A percentile compares a stretch with the other conserved stretches of the same genome.
These are phyloP conservation scores for Zasmidium citrigriseum DNA, from an alignment of 2,329 filamentous ascomycete genomes.

Conservation along the genomic window DNA sequence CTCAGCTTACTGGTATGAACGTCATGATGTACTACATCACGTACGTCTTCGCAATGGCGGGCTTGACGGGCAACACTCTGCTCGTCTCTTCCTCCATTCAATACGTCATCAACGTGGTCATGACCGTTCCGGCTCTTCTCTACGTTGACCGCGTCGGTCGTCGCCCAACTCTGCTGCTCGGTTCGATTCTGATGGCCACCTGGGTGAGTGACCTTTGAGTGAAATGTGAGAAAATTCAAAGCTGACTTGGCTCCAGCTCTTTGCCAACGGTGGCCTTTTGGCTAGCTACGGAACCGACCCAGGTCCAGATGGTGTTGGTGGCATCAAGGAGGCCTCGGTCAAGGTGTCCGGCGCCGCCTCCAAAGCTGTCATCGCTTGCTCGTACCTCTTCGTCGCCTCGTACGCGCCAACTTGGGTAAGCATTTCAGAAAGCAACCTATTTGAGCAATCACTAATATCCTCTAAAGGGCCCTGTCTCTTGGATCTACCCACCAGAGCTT, in stretches of 20 bases:
- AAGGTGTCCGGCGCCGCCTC: constrained; percentile 42
- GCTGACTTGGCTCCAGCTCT: constrained; percentile 40
- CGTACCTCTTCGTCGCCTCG: constrained; percentile 71
- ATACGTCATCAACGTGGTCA: constrained; percentile 75
- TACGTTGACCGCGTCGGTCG: constrained; percentile 77
- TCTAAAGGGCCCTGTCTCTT: too few species aligned
- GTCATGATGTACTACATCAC: constrained; percentile 56
- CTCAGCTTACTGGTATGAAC: constrained; percentile 74
- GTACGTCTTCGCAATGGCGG: constrained; percentile 74
- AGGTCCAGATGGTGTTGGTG: constrained; percentile 38
- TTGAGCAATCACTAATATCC: constrained; percentile 29
- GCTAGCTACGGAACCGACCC: constrained; percentile 56
- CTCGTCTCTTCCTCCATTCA: constrained; percentile 69
- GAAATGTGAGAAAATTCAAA: background rate
- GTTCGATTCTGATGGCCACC: constrained; percentile 63
- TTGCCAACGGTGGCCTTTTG: constrained; percentile 63
- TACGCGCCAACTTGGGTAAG: constrained; percentile 68
- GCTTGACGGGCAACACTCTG: constrained; percentile 54
- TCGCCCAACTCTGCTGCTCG: constrained; percentile 64
- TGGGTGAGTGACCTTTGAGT: constrained; percentile 38
- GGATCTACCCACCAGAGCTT: constrained; percentile 55
- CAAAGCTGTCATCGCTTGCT: constrained; percentile 63
- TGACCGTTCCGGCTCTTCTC: constrained; percentile 74
- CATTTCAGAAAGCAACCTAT: constrained; percentile 52
- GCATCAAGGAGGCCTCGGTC: constrained; percentile 44